These are phyloP conservation scores for Huntiella moniliformis DNA, from an alignment of 2,329 filamentous ascomycete species.

Conservation along the genomic window DNA sequence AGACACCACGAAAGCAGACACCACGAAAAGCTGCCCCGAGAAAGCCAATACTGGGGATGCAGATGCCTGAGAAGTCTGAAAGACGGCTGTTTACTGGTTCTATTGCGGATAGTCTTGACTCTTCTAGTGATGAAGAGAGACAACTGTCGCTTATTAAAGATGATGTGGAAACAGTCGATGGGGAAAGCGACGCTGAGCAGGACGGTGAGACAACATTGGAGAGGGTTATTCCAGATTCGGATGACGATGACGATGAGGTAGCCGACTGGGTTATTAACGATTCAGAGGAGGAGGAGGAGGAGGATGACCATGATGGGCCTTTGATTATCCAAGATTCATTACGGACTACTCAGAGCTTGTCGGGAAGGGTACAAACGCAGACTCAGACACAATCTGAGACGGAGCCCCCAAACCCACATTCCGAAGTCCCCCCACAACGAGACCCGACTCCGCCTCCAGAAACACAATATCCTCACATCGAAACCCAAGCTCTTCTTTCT, in stretches of 20 bases:
- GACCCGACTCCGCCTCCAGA: too few relatives aligned
- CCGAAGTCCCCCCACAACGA: too few relatives aligned
- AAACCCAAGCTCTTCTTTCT: too few relatives aligned
- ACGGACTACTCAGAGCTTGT: too few relatives aligned
- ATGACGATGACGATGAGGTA: conserved; percentile 5
- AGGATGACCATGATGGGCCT: not conserved
- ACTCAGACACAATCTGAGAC: too few relatives aligned
- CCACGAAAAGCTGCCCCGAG: too few relatives aligned
- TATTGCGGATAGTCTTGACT: not conserved
- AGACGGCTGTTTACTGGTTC: not conserved
- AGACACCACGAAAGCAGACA: too few relatives aligned
- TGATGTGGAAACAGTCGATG: conserved; percentile 9
- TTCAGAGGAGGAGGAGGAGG: not conserved
- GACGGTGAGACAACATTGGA: conserved; percentile 3
- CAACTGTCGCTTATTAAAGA: not conserved
- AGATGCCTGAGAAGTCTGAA: too few relatives aligned
- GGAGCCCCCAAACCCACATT: too few relatives aligned
- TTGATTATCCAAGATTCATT: not conserved
- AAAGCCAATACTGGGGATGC: too few relatives aligned
- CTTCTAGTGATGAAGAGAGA: not conserved
- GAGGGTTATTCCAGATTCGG: conserved; percentile 12
- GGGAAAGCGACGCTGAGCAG: conserved; percentile 7
- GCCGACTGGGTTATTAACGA: conserved; percentile 1
- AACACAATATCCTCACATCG: too few relatives aligned
- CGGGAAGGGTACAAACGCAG: too few relatives aligned